phyloP scores from a whole-genome alignment of 495 filamentous ascomycete species.

The Penicillium robsamsonii region DNA sequence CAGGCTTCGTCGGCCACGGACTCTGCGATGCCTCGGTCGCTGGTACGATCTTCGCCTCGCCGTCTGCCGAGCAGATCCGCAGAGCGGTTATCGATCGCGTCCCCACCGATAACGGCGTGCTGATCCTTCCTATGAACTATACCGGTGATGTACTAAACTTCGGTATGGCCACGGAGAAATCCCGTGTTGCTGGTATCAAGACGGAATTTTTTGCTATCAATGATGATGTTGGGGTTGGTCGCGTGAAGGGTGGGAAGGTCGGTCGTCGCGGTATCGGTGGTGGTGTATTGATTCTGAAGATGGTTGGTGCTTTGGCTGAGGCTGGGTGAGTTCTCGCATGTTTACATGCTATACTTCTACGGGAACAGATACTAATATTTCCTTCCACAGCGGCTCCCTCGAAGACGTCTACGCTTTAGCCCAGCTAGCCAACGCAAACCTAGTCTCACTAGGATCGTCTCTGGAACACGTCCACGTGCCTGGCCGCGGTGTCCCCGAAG shows the following conservation, averaged over 20 bases:
- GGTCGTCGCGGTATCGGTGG: slow-evolving; percentile 89
- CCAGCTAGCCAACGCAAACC: slow-evolving; percentile 66
- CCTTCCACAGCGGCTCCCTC: slow-evolving; percentile 37
- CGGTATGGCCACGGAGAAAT: slow-evolving; percentile 92
- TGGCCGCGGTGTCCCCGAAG: slow-evolving; percentile 59
- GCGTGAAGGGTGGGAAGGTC: slow-evolving; percentile 80
- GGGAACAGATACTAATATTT: background rate
- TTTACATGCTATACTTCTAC: background rate
- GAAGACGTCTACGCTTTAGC: slow-evolving; percentile 73
- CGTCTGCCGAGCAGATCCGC: slow-evolving; percentile 82
- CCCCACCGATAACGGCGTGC: slow-evolving; percentile 65
- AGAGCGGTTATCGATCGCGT: slow-evolving; percentile 71
- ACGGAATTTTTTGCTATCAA: slow-evolving; percentile 93
- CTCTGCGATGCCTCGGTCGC: slow-evolving; percentile 84
- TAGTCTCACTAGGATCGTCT: slow-evolving; percentile 83
- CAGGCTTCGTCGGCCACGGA: slow-evolving; percentile 66
- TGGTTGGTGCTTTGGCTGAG: slow-evolving; percentile 80
- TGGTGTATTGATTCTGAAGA: slow-evolving; percentile 86
- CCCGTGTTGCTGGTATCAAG: slow-evolving; percentile 70
- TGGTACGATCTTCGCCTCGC: slow-evolving; percentile 90
- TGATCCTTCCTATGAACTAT: slow-evolving; percentile 68
- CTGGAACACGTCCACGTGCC: slow-evolving; percentile 92
- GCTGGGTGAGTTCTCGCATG: slow-evolving; percentile 49
- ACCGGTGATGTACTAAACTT: slow-evolving; percentile 88
- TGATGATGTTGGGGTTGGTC: slow-evolving; percentile 93